Conservation (phyloP, 2,329 filamentous ascomycete species). For the Fusarium duplospermum region DNA sequence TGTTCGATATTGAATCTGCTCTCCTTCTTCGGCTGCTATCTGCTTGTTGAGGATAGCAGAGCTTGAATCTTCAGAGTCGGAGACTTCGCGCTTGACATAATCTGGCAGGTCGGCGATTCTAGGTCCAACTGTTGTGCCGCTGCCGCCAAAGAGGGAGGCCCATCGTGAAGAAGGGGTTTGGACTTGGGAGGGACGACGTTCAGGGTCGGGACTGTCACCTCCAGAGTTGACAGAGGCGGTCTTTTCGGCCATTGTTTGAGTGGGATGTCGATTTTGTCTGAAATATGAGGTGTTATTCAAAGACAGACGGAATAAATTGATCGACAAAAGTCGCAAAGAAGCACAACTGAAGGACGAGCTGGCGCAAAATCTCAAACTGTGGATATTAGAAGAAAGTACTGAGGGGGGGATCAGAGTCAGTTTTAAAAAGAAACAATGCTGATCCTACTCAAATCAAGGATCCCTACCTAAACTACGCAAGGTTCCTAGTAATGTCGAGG, state of each 20-base stretch:
- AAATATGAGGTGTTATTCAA: neutral
- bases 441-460: constrained; percentile 18
- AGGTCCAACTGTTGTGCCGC: constrained; percentile 58
- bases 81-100: constrained; percentile 48
- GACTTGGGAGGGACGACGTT: constrained; percentile 32
- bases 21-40: constrained; percentile 79
- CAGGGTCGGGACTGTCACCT: constrained; percentile 36
- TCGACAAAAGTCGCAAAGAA: constrained; percentile 2
- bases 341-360: constrained; percentile 6
- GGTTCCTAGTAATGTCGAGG: constrained; percentile 14
- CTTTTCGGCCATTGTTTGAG: constrained; percentile 44
- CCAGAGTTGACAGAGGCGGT: constrained; percentile 24
- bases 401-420: constrained; percentile 14
- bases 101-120: constrained; percentile 62
- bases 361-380: constrained; percentile 6
- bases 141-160: constrained; percentile 54
- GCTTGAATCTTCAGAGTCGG: constrained; percentile 59
- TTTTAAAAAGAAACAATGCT: constrained; percentile 32
- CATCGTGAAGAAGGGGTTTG: constrained; percentile 43
- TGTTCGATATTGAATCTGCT: constrained; percentile 89
- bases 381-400: neutral
- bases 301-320: neutral
- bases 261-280: neutral
- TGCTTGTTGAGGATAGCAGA: constrained; percentile 70
- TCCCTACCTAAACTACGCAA: constrained; percentile 26